Conservation (phyloP, 192 early-diverging fungal genomes). For the Coemansia sp. region DNA sequence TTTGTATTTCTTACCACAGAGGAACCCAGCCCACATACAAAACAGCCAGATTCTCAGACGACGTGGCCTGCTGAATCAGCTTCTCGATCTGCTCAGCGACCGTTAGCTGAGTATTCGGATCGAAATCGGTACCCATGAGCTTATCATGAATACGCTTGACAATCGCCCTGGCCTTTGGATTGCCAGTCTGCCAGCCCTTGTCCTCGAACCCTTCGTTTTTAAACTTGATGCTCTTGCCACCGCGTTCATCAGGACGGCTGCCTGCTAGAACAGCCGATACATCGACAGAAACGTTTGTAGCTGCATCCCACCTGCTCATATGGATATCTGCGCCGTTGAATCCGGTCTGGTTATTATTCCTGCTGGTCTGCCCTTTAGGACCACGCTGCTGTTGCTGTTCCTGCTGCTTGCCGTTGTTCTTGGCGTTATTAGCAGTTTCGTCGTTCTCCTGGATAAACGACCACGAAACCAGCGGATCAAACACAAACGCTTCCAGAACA, state of each 20-base stretch:
- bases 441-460: conserved; percentile 18
- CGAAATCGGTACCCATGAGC: conserved; percentile 93
- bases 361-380: conserved; percentile 3
- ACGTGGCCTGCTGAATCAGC: conserved; percentile 89
- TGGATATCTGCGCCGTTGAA: conserved; percentile 1
- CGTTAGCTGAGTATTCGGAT: conserved; percentile 74
- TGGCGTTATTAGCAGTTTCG: neutral
- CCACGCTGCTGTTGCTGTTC: neutral
- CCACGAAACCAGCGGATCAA: conserved; percentile 74
- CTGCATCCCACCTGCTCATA: conserved; percentile 3
- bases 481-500: conserved; percentile 97
- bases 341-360: neutral
- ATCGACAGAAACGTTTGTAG: neutral
- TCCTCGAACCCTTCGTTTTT: conserved; percentile 30
- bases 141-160: conserved; percentile 95
- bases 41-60: conserved; percentile 79
- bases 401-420: neutral
- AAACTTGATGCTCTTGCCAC: conserved; percentile 6
- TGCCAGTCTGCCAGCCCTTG: conserved; percentile 55
- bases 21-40: conserved; percentile 44
- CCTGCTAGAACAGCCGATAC: conserved; percentile 16
- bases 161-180: conserved; percentile 81
- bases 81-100: conserved; percentile 89
- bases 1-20: conserved; percentile 30
- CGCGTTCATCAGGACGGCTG: conserved; percentile 22